Evolutionary conservation across 306 rosid genomes (phyloP).

Genomic region (Casuarina glauca): DNA sequence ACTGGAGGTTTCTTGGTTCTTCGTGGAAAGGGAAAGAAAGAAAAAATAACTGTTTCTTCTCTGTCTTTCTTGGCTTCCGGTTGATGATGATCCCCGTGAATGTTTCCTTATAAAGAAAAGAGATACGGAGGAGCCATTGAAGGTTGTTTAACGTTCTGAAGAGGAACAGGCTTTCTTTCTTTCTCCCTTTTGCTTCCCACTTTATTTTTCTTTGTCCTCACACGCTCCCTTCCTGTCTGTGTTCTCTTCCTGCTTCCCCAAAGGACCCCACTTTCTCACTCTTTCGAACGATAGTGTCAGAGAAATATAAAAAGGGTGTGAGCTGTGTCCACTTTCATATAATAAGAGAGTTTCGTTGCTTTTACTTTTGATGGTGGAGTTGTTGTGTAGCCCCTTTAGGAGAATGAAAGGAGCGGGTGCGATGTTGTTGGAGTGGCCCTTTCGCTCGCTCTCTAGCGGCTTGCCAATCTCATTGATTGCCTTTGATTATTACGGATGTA

Average conservation of each 20-base stretch:
- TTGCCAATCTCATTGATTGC: neutral
- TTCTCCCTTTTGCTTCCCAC: slow-evolving; percentile 17
- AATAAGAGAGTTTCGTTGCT: slow-evolving; percentile 57
- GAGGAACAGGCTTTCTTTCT: slow-evolving; percentile 19
- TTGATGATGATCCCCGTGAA: slow-evolving; percentile 33
- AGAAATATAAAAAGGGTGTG: neutral
- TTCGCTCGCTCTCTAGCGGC: slow-evolving; percentile 9
- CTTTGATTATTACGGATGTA: neutral
- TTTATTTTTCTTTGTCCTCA: slow-evolving; percentile 41
- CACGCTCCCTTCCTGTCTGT: slow-evolving; percentile 43
- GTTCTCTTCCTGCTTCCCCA: slow-evolving; percentile 38
- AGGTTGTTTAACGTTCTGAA: slow-evolving; percentile 34
- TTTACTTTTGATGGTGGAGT: slow-evolving; percentile 69
- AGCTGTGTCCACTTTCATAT: neutral
- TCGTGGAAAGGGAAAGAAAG: slow-evolving; percentile 22
- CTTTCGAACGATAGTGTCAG: neutral
- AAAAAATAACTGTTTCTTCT: neutral
- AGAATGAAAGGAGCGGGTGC: slow-evolving; percentile 57
- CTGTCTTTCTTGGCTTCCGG: slow-evolving; percentile 30
- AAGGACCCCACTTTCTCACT: slow-evolving; percentile 37
- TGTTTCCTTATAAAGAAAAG: slow-evolving; percentile 47
- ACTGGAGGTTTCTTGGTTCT: slow-evolving; percentile 23
- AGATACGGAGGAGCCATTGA: slow-evolving; percentile 52
- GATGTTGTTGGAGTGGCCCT: slow-evolving; percentile 50
- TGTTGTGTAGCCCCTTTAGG: slow-evolving; percentile 66